These are phyloP conservation scores for Hypoxylon sp. DNA, from an alignment of 2,329 filamentous ascomycete genomes.

Conservation along the genomic window DNA sequence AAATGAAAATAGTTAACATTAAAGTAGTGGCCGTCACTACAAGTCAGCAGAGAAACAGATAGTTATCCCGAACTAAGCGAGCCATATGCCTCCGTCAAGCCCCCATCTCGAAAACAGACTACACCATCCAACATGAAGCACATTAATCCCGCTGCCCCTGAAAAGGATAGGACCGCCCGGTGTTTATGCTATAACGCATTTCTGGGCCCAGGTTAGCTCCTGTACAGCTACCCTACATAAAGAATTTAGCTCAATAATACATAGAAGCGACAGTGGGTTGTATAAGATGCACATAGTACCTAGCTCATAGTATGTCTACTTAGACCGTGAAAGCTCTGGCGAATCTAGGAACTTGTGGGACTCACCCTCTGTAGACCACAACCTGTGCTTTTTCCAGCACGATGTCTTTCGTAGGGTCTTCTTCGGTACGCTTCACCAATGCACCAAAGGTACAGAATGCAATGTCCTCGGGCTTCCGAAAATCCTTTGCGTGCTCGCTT, in stretches of 20 bases:
- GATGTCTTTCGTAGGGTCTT: neutral
- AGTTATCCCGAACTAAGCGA: no score
- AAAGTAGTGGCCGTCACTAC: no score
- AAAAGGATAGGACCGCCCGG: neutral
- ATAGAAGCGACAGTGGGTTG: neutral
- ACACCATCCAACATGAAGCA: neutral
- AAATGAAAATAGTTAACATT: no score
- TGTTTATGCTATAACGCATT: neutral
- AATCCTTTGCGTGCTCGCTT: neutral
- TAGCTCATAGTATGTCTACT: neutral
- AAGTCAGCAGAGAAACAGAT: no score
- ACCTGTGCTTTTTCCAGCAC: neutral
- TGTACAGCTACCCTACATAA: neutral
- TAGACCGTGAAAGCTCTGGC: neutral
- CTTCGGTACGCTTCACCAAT: neutral
- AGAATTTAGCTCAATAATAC: conserved; percentile 1
- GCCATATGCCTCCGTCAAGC: neutral
- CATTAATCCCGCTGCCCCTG: neutral
- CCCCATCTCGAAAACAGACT: no score
- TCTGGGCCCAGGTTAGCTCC: neutral
- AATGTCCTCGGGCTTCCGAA: neutral
- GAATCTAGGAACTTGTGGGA: neutral
- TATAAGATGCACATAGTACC: neutral
- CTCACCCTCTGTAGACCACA: neutral
- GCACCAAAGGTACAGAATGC: neutral